Percentiles rank a stretch among this genome's conserved stretches.
phyloP scores from a whole-genome alignment of 1,284 basidiomycete genomes.

The Meripilus lineatus region DNA sequence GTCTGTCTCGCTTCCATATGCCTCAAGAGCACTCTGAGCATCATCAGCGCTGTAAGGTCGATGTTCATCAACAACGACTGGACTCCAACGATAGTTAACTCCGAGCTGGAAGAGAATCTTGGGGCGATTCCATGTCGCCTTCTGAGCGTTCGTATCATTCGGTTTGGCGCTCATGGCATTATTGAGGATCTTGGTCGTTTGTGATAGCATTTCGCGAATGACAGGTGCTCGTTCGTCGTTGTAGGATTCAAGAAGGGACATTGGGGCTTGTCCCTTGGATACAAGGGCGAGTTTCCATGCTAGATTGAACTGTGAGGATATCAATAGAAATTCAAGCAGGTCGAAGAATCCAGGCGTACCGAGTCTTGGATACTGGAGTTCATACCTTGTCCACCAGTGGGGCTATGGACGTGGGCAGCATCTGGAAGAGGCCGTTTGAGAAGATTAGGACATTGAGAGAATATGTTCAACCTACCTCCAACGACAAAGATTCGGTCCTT shows the following conservation, averaged over 20 bases:
- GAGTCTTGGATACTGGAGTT: slow-evolving; percentile 20
- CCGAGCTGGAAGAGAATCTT: slow-evolving; percentile 25
- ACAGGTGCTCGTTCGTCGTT: slow-evolving; percentile 21
- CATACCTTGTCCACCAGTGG: slow-evolving; percentile 20
- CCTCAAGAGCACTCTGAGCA: slow-evolving; percentile 11
- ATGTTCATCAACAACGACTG: slow-evolving; percentile 26
- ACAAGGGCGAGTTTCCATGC: slow-evolving; percentile 24
- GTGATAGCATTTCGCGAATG: slow-evolving; percentile 19
- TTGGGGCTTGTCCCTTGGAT: slow-evolving; percentile 13
- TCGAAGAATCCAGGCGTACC: background rate
- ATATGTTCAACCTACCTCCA: slow-evolving; percentile 25
- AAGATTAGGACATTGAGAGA: background rate
- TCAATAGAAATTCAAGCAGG: background rate
- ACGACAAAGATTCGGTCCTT: slow-evolving; percentile 14
- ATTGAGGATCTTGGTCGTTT: slow-evolving; percentile 2
- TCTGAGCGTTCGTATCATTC: background rate
- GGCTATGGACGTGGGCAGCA: slow-evolving; percentile 18
- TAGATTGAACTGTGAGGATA: slow-evolving; percentile 16
- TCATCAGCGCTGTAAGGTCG: slow-evolving; percentile 2
- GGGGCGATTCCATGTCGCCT: slow-evolving; percentile 7
- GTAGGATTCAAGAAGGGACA: slow-evolving; percentile 18
- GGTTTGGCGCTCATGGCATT: background rate
- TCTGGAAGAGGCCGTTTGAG: too few species aligned
- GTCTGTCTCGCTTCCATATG: slow-evolving; percentile 9
- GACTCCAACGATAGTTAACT: slow-evolving; percentile 30